These are phyloP conservation scores for Pulveroboletus sp. DNA, from an alignment of 768 basidiomycete species.

Conservation along the genomic window DNA sequence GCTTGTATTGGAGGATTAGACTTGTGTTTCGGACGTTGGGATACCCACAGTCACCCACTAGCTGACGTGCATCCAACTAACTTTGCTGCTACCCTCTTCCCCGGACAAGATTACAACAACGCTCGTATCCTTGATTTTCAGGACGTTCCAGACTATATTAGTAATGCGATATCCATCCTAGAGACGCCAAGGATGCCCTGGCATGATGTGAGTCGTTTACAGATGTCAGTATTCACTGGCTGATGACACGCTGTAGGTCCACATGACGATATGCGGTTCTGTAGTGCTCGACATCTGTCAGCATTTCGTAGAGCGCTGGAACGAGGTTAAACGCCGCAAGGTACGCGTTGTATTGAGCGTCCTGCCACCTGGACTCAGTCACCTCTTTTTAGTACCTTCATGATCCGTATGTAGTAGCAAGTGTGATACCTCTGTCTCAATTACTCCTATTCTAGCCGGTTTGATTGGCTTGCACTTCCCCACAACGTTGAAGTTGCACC, in stretches of 20 bases:
- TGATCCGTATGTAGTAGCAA: slow-evolving; percentile 39
- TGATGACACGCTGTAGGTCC: slow-evolving; percentile 43
- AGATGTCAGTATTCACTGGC: neutral
- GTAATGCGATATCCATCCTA: slow-evolving; percentile 60
- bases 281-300: slow-evolving; percentile 88
- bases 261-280: slow-evolving; percentile 79
- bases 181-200: slow-evolving; percentile 85
- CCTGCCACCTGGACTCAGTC: slow-evolving; percentile 1
- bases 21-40: slow-evolving; percentile 96
- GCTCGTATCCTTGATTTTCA: slow-evolving; percentile 84
- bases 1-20: slow-evolving; percentile 94
- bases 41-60: slow-evolving; percentile 84
- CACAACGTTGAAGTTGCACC: slow-evolving; percentile 60
- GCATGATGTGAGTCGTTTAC: slow-evolving; percentile 71
- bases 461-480: slow-evolving; percentile 74
- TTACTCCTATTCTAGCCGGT: slow-evolving; percentile 34
- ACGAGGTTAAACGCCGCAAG: slow-evolving; percentile 82
- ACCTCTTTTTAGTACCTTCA: slow-evolving; percentile 28
- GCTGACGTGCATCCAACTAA: slow-evolving; percentile 91
- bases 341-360: slow-evolving; percentile 29
- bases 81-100: slow-evolving; percentile 78
- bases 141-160: slow-evolving; percentile 71
- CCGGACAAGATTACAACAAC: slow-evolving; percentile 93
- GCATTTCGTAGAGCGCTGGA: slow-evolving; percentile 92
- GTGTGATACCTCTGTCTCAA: neutral